Evolutionary conservation across 2,329 filamentous ascomycete genomes (phyloP), one percentile per base, ranked within the genome.

Genomic region (Lachnellula hyalina): DNA sequence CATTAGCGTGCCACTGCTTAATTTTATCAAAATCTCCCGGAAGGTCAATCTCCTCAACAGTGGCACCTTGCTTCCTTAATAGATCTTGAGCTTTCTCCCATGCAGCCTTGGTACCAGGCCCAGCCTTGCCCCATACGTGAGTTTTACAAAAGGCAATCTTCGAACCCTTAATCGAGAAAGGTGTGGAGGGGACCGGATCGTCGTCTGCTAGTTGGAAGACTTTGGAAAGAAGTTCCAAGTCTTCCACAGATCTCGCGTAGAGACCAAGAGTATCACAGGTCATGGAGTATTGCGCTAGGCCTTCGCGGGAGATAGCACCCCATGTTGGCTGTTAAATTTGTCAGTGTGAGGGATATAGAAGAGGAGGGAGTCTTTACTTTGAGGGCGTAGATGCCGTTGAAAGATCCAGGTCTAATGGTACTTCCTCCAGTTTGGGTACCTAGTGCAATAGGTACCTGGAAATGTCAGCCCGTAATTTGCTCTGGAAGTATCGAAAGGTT

Each of bases 351-450:
- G 15, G 3, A 17, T 52, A 6, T 48, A 55, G 47, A 45, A 28
- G 12, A 9, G n/a, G 25, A 32, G 17, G 25, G n/a, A 23, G 28
- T 32, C 28, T 32, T 32, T 40, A 61, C 59, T 25, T 87, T 88
- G 52, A 86, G 72, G 0, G 75, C 83, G 54, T 83, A 88, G 4
- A 84, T 74, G 5, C 84, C 84, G 57, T 82, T 86, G 70, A 80
- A 89, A 0, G 82, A 82, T 0, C 74, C 85, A 0, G 85, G 85
- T 0, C 84, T 77, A 45, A 89, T 80, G 0, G 75, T 81, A 55
- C 80, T 84, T 0, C 85, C 85, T 2, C 79, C 81, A 0, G 85
- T 89, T 63, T 89, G 85, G 0, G 84, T 86, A 0, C 84, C 85
- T 0, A 89, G 70, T 0, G 72, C 77, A 11, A 88, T 63, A 0